A percentile compares a stretch with the other conserved stretches of the same genome.
phyloP scores from a whole-genome alignment of 176 grass and related monocot genomes.

The Thalia dealbata region DNA sequence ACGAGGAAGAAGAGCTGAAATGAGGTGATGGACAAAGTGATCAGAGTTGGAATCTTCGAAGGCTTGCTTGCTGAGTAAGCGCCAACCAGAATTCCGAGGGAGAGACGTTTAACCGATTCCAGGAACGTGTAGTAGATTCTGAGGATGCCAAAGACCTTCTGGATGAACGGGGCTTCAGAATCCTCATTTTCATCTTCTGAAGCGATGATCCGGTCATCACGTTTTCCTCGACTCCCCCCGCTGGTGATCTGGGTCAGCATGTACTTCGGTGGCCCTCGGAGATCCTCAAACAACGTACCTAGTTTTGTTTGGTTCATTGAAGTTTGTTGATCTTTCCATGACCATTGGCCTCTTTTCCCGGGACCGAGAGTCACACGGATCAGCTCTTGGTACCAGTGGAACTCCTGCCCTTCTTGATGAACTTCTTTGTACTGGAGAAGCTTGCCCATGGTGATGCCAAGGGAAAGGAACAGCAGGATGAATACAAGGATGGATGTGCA shows the following conservation, averaged over 20 bases:
- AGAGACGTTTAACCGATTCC: conserved; percentile 54
- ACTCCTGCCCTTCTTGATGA: conserved; percentile 44
- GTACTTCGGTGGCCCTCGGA: conserved; percentile 75
- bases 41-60: conserved; percentile 26
- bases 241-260: conserved; percentile 51
- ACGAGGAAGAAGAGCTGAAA: conserved; percentile 67
- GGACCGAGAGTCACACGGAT: conserved; percentile 45
- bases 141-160: conserved; percentile 64
- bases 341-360: conserved; percentile 76
- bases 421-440: conserved; percentile 79
- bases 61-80: conserved; percentile 37
- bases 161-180: conserved; percentile 50
- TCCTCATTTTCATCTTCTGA: conserved; percentile 68
- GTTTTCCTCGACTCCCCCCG: conserved; percentile 18
- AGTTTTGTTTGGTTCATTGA: conserved; percentile 38
- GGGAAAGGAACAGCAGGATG: conserved; percentile 60
- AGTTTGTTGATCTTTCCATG: conserved; percentile 46
- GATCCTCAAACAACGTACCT: conserved; percentile 78
- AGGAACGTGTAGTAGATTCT: conserved; percentile 58
- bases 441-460: conserved; percentile 72
- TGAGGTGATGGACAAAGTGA: conserved; percentile 42
- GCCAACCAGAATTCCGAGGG: conserved; percentile 61
- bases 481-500: conserved; percentile 43
- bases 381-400: conserved; percentile 71
- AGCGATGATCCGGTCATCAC: conserved; percentile 46